Conservation (phyloP, 1,284 basidiomycete genomes). For the Trametes polyzona region DNA sequence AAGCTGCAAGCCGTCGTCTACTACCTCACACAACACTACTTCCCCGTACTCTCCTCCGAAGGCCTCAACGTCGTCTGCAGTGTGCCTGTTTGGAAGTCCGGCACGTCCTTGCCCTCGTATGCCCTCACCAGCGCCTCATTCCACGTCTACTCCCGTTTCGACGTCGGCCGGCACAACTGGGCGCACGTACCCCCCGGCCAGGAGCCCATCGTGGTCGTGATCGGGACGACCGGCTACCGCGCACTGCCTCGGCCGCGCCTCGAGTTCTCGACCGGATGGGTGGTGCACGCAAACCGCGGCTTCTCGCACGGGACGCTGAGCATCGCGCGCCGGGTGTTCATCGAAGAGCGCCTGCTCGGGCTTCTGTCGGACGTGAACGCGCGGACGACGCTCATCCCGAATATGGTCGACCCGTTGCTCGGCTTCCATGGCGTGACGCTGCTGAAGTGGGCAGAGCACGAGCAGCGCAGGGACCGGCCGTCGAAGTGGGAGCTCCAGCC, state of each 20-base stretch:
- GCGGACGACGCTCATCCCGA: constrained; percentile 37
- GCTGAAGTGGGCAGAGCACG: constrained; percentile 34
- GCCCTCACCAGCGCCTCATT: constrained; percentile 35
- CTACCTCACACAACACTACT: constrained; percentile 37
- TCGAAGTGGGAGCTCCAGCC: constrained; percentile 32
- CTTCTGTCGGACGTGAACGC: constrained; percentile 36
- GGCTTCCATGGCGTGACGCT: constrained; percentile 34
- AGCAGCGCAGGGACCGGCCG: constrained; percentile 26
- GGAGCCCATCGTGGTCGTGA: constrained; percentile 35
- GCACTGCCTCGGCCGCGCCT: constrained; percentile 26
- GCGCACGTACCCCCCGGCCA: constrained; percentile 19
- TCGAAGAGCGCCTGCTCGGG: constrained; percentile 34
- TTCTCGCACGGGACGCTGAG: constrained; percentile 37
- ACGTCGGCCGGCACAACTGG: constrained; percentile 29
- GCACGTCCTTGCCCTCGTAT: constrained; percentile 26
- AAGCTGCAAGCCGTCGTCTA: constrained; percentile 35
- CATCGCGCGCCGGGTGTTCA: constrained; percentile 35
- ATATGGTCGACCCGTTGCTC: constrained; percentile 32
- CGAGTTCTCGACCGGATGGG: constrained; percentile 31
- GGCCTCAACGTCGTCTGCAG: constrained; percentile 38
- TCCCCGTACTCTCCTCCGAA: constrained; percentile 29
- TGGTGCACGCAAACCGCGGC: constrained; percentile 27
- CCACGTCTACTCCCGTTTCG: constrained; percentile 34
- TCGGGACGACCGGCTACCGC: constrained; percentile 35
- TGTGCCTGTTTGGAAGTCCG: constrained; percentile 34